Conservation (phyloP, 257 asterid genomes). For the Salvia splendens region DNA sequence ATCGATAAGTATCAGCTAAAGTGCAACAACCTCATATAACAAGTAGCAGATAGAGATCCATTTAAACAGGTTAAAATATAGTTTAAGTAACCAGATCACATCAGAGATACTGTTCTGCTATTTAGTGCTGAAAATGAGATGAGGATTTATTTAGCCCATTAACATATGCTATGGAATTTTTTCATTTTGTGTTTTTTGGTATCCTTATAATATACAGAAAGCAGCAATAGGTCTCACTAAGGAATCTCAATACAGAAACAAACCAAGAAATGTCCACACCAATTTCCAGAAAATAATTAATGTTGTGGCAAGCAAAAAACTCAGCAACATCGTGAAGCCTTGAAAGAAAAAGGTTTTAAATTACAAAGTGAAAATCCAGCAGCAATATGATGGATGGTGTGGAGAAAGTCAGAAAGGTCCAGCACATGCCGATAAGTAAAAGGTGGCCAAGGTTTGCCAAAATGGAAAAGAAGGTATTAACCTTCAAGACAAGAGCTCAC, state of each 20-base stretch:
- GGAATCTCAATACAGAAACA: not conserved
- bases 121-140: not conserved
- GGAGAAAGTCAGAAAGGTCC: not conserved
- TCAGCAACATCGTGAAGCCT: not conserved
- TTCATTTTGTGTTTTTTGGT: no score
- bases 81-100: not conserved
- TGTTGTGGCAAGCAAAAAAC: not conserved
- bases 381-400: slow-evolving; percentile 3
- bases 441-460: not conserved
- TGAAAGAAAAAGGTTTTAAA: not conserved
- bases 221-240: not conserved
- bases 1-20: not conserved
- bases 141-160: no score
- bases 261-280: not conserved
- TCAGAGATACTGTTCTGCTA: not conserved
- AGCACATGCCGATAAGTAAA: not conserved
- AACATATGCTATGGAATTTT: not conserved
- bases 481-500: no score
- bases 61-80: not conserved
- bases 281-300: not conserved
- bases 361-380: not conserved
- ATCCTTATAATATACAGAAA: not conserved
- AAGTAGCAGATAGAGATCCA: not conserved
- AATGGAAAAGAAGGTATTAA: no score
- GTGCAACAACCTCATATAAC: not conserved